Base-by-base conservation (phyloP, 2,329 filamentous ascomycete species). In the Onygena corvina region DNA sequence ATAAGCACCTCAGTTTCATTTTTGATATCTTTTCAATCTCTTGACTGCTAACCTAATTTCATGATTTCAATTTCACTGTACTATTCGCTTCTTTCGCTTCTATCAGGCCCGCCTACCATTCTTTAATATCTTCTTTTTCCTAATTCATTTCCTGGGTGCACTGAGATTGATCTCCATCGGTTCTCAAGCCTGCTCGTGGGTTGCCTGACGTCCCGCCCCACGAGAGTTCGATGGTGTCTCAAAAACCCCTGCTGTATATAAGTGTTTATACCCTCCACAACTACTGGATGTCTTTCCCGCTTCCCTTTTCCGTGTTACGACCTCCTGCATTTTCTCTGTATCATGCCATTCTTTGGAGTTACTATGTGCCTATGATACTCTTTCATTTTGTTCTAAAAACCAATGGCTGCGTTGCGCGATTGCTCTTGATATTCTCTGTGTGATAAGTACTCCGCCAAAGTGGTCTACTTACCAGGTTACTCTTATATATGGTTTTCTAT, bases 1-100 rank as follows among this genome's bases (percentile, higher is more conserved):
- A 42, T 69, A 54, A 59, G 50, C n/a, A n/a, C 27, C 7, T 3
- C 27, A 45, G 11, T 7, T 20, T n/a, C 18, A 16, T 31, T 49
- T 36, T 49, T 49, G 9, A 40, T 50, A 12, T 48, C 23, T 18
- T 47, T 31, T 35, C 16, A 11, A 29, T 20, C 35, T 35, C 30
- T 31, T 36, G 21, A 14, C 18, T 34, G 27, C 6, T 47, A 18
- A 31, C 11, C 11, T 34, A 8, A n/a, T 14, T 11, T 18, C 12
- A 25, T 34, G n/a, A 11, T 47, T 46, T 35, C 33, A 16, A 9
- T 11, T 47, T 36, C 33, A 7, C 36, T 23, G 36, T 40, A 40
- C 20, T 40, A 38, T 40, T 11, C 18, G n/a, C 25, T 18, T n/a
- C 20, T 21, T 40, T 18, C 14, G 25, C 25, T 30, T 46, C 34